Evolutionary conservation across 495 filamentous ascomycete genomes (phyloP).

Genomic region (Talaromyces stipitatus): DNA sequence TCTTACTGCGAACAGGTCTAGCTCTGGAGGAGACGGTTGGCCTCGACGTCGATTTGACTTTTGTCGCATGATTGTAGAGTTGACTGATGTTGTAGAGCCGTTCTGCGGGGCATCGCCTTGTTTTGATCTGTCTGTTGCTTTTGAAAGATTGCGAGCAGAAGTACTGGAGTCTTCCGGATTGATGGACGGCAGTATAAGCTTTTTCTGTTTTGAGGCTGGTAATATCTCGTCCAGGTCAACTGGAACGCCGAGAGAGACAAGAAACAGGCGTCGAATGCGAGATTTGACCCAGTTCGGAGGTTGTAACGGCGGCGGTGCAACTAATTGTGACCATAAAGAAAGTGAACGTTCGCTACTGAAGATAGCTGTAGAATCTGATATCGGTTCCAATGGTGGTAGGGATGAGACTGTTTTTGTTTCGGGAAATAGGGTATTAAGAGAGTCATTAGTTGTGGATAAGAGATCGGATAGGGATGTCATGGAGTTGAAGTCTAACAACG

Average conservation of each 20-base stretch:
- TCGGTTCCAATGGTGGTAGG: conserved; percentile 35
- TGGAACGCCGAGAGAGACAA: conserved; percentile 91
- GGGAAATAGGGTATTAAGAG: conserved; percentile 51
- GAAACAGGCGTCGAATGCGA: conserved; percentile 89
- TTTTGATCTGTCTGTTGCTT: conserved; percentile 35
- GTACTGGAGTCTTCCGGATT: conserved; percentile 39
- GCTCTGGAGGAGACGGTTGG: conserved; percentile 57
- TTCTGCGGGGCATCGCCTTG: conserved; percentile 47
- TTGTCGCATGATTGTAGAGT: conserved; percentile 38
- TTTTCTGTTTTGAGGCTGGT: conserved; percentile 94
- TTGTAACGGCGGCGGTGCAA: conserved; percentile 87
- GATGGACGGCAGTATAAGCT: conserved; percentile 85
- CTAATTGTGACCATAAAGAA: conserved; percentile 94
- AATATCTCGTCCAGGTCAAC: conserved; percentile 97
- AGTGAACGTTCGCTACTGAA: conserved; percentile 58
- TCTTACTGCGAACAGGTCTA: conserved; percentile 72
- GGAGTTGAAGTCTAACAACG: conserved; percentile 66
- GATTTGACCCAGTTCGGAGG: conserved; percentile 98
- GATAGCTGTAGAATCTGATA: conserved; percentile 37
- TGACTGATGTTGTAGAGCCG: conserved; percentile 47
- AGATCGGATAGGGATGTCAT: conserved; percentile 46
- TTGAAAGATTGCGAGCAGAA: conserved; percentile 25
- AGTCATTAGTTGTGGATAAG: conserved; percentile 33
- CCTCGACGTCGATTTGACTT: conserved; percentile 36
- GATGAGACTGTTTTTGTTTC: conserved; percentile 31